Percentiles rank a stretch among this genome's conserved stretches.
phyloP scores from a whole-genome alignment of 768 basidiomycete species.

The Boletus vinaceobasis region DNA sequence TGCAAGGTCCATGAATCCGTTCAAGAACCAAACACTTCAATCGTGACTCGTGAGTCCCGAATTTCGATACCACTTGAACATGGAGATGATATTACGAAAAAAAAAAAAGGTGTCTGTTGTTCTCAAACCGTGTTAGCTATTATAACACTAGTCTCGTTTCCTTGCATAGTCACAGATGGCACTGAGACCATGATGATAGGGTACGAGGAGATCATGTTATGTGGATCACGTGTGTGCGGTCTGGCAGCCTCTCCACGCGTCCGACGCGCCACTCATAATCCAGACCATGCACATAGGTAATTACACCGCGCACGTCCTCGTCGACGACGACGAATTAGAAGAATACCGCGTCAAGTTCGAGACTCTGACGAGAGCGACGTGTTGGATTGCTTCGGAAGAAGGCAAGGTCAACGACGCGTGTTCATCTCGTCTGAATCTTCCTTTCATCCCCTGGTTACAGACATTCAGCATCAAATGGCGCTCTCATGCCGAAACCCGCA shows the following conservation, averaged over 20 bases:
- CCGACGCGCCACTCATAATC: not conserved
- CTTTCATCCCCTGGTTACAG: too few relatives aligned
- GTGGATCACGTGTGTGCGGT: not conserved
- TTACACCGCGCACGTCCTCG: not conserved
- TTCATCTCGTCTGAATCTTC: not conserved
- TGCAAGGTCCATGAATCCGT: constrained; percentile 28
- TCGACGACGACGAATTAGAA: not conserved
- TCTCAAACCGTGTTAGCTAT: too few relatives aligned
- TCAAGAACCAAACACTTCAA: constrained; percentile 23
- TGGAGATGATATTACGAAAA: constrained; percentile 27
- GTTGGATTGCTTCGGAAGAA: not conserved
- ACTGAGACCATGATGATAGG: too few relatives aligned
- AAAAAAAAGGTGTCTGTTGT: too few relatives aligned
- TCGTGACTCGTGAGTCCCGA: constrained; percentile 18
- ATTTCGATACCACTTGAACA: constrained; percentile 30
- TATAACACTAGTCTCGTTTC: too few relatives aligned
- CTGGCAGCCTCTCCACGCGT: not conserved
- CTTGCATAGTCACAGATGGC: too few relatives aligned
- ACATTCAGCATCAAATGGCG: not conserved
- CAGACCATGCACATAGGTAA: not conserved
- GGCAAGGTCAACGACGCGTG: not conserved
- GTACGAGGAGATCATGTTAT: too few relatives aligned
- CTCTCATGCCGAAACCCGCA: not conserved
- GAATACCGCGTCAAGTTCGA: not conserved
- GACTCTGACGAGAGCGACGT: not conserved